Evolutionary conservation across 441 rosid species (phyloP).

Genomic region (Brassica hybrid): DNA sequence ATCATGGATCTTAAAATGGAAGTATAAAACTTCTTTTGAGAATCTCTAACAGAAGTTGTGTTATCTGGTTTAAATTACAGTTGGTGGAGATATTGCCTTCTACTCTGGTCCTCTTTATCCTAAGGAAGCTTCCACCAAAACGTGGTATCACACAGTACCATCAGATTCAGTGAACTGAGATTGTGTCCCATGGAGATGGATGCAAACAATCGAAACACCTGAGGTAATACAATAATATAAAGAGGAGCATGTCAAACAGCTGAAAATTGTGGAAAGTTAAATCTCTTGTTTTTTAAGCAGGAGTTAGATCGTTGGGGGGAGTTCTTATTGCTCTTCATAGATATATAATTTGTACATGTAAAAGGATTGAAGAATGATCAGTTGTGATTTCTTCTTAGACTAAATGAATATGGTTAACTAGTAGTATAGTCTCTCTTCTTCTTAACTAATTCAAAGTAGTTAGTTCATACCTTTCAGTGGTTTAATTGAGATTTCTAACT

Average conservation of each 20-base stretch:
- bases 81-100: constrained; percentile 89
- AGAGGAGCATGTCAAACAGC: constrained; percentile 3
- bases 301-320: not conserved
- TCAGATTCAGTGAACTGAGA: constrained; percentile 60
- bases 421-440: constrained; percentile 12
- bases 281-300: not conserved
- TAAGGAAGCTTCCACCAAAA: constrained; percentile 87
- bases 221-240: not conserved
- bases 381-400: constrained; percentile 16
- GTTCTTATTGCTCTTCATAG: constrained; percentile 25
- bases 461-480: constrained; percentile 9
- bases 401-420: constrained; percentile 24
- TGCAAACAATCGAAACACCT: not conserved
- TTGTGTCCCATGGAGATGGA: not conserved
- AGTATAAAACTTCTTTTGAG: not conserved
- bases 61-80: constrained; percentile 46
- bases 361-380: constrained; percentile 14
- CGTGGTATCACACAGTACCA: constrained; percentile 79
- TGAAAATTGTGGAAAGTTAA: not conserved
- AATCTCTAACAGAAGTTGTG: not conserved
- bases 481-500: not conserved
- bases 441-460: not conserved
- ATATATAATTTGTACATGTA: constrained; percentile 34
- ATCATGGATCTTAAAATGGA: not conserved
- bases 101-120: constrained; percentile 71